Evolutionary conservation across 2,329 filamentous ascomycete genomes (phyloP), one percentile per base, ranked within the genome.

Genomic region (Fusarium concolor): DNA sequence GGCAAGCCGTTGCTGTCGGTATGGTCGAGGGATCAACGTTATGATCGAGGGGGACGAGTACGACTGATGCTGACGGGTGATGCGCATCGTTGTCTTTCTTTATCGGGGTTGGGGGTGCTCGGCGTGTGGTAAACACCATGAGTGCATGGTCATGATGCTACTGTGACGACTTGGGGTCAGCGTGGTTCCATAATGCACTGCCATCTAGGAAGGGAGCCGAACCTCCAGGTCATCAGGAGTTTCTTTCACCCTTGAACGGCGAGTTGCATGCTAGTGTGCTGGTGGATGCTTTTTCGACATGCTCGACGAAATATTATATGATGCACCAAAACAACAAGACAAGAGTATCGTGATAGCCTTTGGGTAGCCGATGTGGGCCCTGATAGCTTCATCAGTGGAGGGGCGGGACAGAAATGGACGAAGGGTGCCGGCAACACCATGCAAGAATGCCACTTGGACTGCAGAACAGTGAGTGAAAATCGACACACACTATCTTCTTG

Each of bases 111-210:
- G 14, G 10, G 12, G 20, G 11, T 29, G 5, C n/a, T 49, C n/a
- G 17, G 22, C 11, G 14, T 29, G 31, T 41, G 33, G n/a, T 24
- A 66, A 68, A 69, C 51, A 66, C 47, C 47, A 58, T 6, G 35
- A 10, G 18, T 43, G 2, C n/a, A 26, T 18, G 6, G 7, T 17
- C 9, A n/a, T 18, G 56, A 55, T 52, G 26, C 41, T 62, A 22
- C 3, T 20, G 22, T 33, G 18, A 15, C 9, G 14, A 20, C 9
- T 12, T n/a, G 37, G 14, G 20, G 24, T 52, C 4, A 62, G 43
- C 12, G 17, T 4, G 10, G 26, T 10, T 2, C 28, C 12, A n/a
- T 37, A 22, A 37, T 29, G 12, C 3, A 2, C 10, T 8, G 3
- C 18, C 5, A 2, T 6, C 10, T 26, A 0, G 26, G 5, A 17